Evolutionary conservation across 2,329 filamentous ascomycete species (phyloP).

Genomic region (Sclerotinia glacialis): DNA sequence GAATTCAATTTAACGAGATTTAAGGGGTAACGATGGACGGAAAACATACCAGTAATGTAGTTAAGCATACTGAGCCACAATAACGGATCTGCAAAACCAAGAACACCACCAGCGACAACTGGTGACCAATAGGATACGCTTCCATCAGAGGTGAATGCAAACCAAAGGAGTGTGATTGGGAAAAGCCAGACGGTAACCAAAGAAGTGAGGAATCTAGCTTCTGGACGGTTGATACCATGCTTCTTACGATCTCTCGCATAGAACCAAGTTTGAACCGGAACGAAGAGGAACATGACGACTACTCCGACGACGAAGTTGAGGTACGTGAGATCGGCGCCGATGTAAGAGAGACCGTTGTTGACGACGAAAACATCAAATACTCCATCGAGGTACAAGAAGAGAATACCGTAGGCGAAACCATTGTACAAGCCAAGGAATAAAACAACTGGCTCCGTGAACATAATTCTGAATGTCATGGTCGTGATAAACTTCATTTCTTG

Average conservation of each 20-base stretch:
- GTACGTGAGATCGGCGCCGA: conserved; percentile 43
- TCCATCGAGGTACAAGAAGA: conserved; percentile 46
- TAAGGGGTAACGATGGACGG: not conserved
- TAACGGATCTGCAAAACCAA: conserved; percentile 45
- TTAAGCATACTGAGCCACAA: conserved; percentile 46
- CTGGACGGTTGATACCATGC: conserved; percentile 42
- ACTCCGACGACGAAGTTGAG: conserved; percentile 47
- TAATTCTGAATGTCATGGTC: conserved; percentile 45
- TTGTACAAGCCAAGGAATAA: conserved; percentile 44
- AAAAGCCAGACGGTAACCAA: conserved; percentile 46
- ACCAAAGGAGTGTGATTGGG: conserved; percentile 45
- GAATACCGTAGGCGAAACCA: conserved; percentile 44
- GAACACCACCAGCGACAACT: conserved; percentile 42
- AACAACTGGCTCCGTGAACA: conserved; percentile 46
- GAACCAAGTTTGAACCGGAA: conserved; percentile 45
- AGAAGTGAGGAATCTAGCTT: conserved; percentile 45
- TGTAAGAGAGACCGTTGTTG: conserved; percentile 44
- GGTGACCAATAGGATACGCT: conserved; percentile 44
- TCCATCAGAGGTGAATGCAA: conserved; percentile 45
- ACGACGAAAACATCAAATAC: conserved; percentile 46
- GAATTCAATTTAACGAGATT: conserved; percentile 1
- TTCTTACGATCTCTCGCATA: conserved; percentile 42
- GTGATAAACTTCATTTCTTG: conserved; percentile 44
- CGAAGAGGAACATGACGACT: conserved; percentile 43
- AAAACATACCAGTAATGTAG: conserved; percentile 35